Base-by-base conservation (phyloP, 75 land plant species). In the Cryptomeria japonica region DNA sequence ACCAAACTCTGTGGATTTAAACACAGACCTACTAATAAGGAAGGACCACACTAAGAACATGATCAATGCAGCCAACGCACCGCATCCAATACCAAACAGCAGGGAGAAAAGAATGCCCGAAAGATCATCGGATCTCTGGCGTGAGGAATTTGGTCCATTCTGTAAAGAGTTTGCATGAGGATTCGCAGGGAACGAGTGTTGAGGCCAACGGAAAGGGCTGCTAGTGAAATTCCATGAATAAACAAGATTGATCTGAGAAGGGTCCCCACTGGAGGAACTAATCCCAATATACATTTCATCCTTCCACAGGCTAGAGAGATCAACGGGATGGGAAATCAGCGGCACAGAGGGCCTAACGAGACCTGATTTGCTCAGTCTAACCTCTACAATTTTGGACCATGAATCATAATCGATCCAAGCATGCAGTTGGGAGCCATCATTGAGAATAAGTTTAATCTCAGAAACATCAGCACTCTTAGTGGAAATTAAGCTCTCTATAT, bases 331-430 rank as follows among this genome's bases (percentile, higher is more conserved):
- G 0, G 92, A 91, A 6, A 96, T 68, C 32, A 93, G 47, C 3
- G 95, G 92, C 39, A 55, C 83, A n/a, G 49, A 34, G 0, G 96
- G 96, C 91, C 77, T 92, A 11, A 36, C 22, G 1, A 14, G 39
- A 7, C 88, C 89, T 11, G 86, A 88, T 86, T 88, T 89, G 80
- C 89, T 89, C 73, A 96, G 42, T 80, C 97, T 88, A 14, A 96
- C 92, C 58, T 95, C 97, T 44, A 96, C 49, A 61, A 86, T 55
- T 75, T 89, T 90, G 14, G 90, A 86, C 39, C 87, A 61, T 3
- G 93, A 92, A 86, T 94, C 88, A 80, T 93, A 96, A 86, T 96
- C 96, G 39, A 96, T 94, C 97, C 96, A 95, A 84, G 90, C 89
- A 82, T 87, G 86, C 55, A 92, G 80, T 34, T 75, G 89, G 42